Conservation (phyloP, 1,284 basidiomycete species). For the Rhodotorula glutinis region DNA sequence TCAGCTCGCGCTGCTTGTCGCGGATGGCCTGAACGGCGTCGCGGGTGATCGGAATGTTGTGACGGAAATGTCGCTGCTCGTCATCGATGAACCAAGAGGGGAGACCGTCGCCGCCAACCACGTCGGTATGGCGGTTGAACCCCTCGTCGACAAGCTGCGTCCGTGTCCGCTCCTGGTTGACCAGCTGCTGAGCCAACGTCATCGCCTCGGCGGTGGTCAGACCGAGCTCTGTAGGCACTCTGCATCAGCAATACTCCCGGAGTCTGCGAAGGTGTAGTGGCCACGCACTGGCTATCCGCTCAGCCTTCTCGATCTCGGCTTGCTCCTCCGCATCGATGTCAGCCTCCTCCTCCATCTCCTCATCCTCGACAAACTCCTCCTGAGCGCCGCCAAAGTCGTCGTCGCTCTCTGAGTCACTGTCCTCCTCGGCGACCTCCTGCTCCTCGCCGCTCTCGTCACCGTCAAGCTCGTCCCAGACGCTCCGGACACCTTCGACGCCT, state of each 20-base stretch:
- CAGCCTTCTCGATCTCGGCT: conserved; percentile 55
- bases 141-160: conserved; percentile 90
- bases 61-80: conserved; percentile 86
- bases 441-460: conserved; percentile 43
- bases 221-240: conserved; percentile 63
- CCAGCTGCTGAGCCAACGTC: conserved; percentile 84
- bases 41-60: conserved; percentile 94
- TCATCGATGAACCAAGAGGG: conserved; percentile 98
- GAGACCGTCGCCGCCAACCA: conserved; percentile 81
- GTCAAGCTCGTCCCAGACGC: conserved; percentile 4
- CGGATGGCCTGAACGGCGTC: conserved; percentile 85
- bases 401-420: conserved; percentile 52
- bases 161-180: conserved; percentile 86
- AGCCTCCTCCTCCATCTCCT: conserved; percentile 70
- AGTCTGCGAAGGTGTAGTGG: neutral
- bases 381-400: conserved; percentile 72
- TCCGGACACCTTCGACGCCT: conserved; percentile 40
- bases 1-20: conserved; percentile 86
- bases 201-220: conserved; percentile 87
- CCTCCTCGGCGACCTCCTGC: conserved; percentile 4
- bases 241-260: neutral
- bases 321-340: conserved; percentile 58
- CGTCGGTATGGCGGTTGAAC: conserved; percentile 73
- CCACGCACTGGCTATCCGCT: conserved; percentile 66
- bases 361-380: conserved; percentile 59